phyloP scores from a whole-genome alignment of 2,329 filamentous ascomycete genomes.

The Myriosclerotinia scirpicola region DNA sequence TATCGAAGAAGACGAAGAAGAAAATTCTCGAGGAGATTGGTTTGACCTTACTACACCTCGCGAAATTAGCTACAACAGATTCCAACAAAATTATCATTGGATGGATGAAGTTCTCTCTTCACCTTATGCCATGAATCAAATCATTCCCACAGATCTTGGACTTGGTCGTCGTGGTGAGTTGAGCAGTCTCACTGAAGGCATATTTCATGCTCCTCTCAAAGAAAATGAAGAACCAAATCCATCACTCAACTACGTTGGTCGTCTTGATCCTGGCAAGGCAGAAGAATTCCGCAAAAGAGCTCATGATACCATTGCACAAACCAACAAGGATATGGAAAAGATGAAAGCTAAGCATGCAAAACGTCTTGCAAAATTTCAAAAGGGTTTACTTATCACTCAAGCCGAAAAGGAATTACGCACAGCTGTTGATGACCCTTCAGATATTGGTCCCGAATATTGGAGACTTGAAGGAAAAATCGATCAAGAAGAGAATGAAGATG shows the following conservation, averaged over 20 bases:
- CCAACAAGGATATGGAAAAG: conserved; percentile 77
- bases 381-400: conserved; percentile 65
- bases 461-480: conserved; percentile 59
- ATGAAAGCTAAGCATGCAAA: conserved; percentile 79
- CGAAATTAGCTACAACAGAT: conserved; percentile 83
- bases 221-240: conserved; percentile 43
- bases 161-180: conserved; percentile 83
- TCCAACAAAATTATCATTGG: conserved; percentile 96
- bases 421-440: conserved; percentile 56
- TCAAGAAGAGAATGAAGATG: conserved; percentile 49
- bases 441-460: conserved; percentile 60
- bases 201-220: conserved; percentile 68
- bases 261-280: conserved; percentile 72
- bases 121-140: conserved; percentile 80
- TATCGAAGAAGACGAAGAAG: conserved; percentile 71
- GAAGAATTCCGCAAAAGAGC: conserved; percentile 83
- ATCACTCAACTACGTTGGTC: conserved; percentile 52
- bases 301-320: conserved; percentile 67
- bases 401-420: conserved; percentile 75
- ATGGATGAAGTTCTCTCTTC: conserved; percentile 97
- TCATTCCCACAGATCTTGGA: conserved; percentile 82
- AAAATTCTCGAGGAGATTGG: conserved; percentile 80
- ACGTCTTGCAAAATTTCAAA: conserved; percentile 71
- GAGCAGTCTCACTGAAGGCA: conserved; percentile 76
- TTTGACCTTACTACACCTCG: conserved; percentile 87